A percentile compares a stretch with the other conserved stretches of the same genome.
Evolutionary conservation across 75 land plant species (phyloP).

Genomic region (Picea sitchensis): DNA sequence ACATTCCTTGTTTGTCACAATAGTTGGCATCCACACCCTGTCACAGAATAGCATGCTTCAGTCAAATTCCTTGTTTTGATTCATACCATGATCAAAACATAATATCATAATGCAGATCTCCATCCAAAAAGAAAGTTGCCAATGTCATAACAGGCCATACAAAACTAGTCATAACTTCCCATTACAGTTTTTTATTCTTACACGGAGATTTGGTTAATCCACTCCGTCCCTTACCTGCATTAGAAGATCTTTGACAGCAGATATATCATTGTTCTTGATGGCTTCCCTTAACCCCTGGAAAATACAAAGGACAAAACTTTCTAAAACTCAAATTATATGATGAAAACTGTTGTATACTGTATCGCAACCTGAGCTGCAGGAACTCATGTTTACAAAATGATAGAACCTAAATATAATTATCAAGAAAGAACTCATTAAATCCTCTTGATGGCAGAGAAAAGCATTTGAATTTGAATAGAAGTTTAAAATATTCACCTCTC

Average conservation of each 20-base stretch:
- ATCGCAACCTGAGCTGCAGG: not conserved
- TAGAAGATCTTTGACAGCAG: slow-evolving; percentile 75
- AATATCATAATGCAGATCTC: not conserved
- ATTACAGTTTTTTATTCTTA: not conserved
- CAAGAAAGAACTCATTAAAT: not conserved
- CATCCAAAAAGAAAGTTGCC: not conserved
- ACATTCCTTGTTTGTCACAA: slow-evolving; percentile 84
- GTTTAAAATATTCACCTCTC: slow-evolving; percentile 59
- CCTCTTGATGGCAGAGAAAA: not conserved
- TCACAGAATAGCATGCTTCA: not conserved
- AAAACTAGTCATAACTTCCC: too few relatives aligned
- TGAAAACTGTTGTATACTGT: slow-evolving; percentile 5
- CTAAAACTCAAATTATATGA: not conserved
- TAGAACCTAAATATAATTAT: not conserved
- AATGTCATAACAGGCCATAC: not conserved
- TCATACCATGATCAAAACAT: not conserved
- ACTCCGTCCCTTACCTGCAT: slow-evolving; percentile 42
- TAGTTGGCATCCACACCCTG: slow-evolving; percentile 98
- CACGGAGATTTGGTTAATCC: too few relatives aligned
- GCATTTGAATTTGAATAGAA: not conserved
- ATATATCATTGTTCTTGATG: slow-evolving; percentile 72
- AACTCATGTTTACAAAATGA: not conserved
- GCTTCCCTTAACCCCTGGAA: slow-evolving; percentile 87
- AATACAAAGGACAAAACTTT: not conserved
- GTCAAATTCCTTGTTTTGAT: slow-evolving; percentile 7